Conservation (phyloP, 176 grass and related monocot species). For the Zea mays region Zm-B73-REFERENCE-NAM-5.0 NC_050096.1:291903501-291904000, state of each 20-base stretch:
- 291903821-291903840: background rate
- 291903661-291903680: background rate
- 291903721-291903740: conserved; percentile 86
- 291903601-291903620: background rate
- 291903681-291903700: conserved; percentile 62
- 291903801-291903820: background rate
- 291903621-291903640: background rate
- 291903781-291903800: conserved; percentile 38
- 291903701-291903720: conserved; percentile 63
- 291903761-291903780: conserved; percentile 97
- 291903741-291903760: conserved; percentile 85
- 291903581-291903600: background rate
- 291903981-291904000: background rate
- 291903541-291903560: background rate
- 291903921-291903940: conserved; percentile 89
- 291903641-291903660: background rate
- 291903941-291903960: conserved; percentile 61
- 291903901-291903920: conserved; percentile 98
- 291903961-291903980: background rate
- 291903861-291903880: background rate
- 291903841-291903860: background rate
- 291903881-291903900: conserved; percentile 21
- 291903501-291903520: background rate
- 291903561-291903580: background rate
- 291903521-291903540: background rate